phyloP scores from a whole-genome alignment of 768 basidiomycete species.

The Amanita molliuscula region DNA sequence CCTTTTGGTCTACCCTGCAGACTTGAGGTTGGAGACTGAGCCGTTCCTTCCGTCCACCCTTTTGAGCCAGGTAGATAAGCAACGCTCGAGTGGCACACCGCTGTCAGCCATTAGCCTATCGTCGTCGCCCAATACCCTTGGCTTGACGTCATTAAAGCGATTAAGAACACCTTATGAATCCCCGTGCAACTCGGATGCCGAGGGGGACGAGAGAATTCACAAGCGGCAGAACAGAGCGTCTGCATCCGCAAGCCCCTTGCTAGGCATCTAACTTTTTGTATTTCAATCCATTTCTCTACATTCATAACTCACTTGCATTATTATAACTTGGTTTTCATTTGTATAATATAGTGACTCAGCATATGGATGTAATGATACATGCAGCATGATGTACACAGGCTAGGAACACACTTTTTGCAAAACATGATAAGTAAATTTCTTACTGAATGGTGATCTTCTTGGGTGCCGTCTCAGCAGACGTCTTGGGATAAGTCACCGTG shows the following conservation, averaged over 20 bases:
- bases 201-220: neutral
- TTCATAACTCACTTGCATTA: neutral
- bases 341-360: too few species aligned
- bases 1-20: neutral
- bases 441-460: constrained; percentile 22
- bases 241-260: neutral
- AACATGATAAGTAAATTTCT: neutral
- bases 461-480: constrained; percentile 21
- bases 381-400: neutral
- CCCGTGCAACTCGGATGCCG: neutral
- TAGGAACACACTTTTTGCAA: neutral
- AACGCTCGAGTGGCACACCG: neutral
- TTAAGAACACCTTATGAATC: neutral
- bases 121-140: neutral
- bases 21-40: neutral
- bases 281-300: too few species aligned
- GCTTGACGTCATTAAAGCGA: neutral
- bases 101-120: neutral
- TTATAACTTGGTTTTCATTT: too few species aligned
- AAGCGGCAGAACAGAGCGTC: neutral
- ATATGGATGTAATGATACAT: neutral
- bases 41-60: constrained; percentile 1
- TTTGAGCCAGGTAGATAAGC: neutral
- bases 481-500: constrained; percentile 36
- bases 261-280: neutral